Base-by-base conservation (phyloP, 2,329 filamentous ascomycete genomes). In the Pseudocercospora pini-densiflorae region DNA sequence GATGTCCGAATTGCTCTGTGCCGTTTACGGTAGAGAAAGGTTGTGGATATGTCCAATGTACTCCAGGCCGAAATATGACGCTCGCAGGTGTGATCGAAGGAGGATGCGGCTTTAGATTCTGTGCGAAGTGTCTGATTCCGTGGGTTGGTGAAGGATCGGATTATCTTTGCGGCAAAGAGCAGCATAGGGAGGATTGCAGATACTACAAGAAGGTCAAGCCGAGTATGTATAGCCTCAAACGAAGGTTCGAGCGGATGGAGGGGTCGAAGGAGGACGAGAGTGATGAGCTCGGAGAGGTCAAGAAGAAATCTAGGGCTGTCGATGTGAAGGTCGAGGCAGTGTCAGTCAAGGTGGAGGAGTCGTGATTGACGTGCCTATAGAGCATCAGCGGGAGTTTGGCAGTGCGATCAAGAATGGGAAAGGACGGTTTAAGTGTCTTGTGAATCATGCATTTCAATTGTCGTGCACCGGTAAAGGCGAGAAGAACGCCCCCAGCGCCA, bases 401-500 rank as follows among this genome's bases (percentile, higher is more conserved):
- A 16, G 5, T n/a, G 16, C 40, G 40, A 43, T 19, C 16, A 19
- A 43, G 40, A 27, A 16, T 51, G 47, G 9, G 19, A 51, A 51
- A 16, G 5, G 5, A 51, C 2, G 47, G 3, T 24, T 12, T 2
- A 4, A n/a, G 2, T 16, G 5, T 27, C 27, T 29, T 16, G n/a
- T 27, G 31, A 40, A 51, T 40, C 57, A 55, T 61, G 40, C 14
- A 62, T 58, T 62, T 29, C 36, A 49, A 53, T 62, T 19, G 5
- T 24, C 60, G 54, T 65, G 58, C 65, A 59, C 53, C 40, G 19
- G n/a, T 43, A 16, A 45, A 58, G 24, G 51, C 33, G 51, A 27
- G 23, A 55, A 64, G 23, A 33, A 45, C 31, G 27, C 67, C 64
- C 43, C 70, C 70, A 71, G 65, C 73, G 68, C 71, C 73, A 40